A percentile compares a stretch with the other conserved stretches of the same genome.
Conservation (phyloP, 1,139 yeast species). For the Eremothecium sinecaudum region DNA sequence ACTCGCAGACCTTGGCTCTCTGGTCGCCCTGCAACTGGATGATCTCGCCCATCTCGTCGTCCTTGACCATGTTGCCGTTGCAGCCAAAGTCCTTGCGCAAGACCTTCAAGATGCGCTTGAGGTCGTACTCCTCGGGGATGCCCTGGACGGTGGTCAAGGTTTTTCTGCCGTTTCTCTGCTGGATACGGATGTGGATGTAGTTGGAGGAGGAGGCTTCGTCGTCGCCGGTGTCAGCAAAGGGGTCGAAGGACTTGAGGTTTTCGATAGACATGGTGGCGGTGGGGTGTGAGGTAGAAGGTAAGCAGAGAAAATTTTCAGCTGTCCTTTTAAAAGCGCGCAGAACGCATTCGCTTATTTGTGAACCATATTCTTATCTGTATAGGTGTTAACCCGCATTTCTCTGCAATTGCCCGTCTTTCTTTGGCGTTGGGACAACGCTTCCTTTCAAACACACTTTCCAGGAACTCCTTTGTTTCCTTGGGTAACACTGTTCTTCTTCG, state of each 20-base stretch:
- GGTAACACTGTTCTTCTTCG: conserved; percentile 10
- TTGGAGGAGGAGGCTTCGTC: conserved; percentile 94
- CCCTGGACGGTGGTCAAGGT: conserved; percentile 98
- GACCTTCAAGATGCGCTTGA: conserved; percentile 86
- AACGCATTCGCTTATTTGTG: conserved; percentile 7
- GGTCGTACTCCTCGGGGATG: conserved; percentile 87
- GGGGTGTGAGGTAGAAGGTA: conserved; percentile 6
- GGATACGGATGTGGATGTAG: conserved; percentile 97
- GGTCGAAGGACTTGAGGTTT: conserved; percentile 96
- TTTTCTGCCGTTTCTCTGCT: conserved; percentile 99
- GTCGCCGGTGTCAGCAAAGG: conserved; percentile 99
- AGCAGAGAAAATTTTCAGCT: conserved; percentile 6
- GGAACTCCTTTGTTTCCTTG: conserved; percentile 11
- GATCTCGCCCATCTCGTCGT: conserved; percentile 92
- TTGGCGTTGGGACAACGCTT: conserved; percentile 13
- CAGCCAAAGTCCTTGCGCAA: conserved; percentile 97
- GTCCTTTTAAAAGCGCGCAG: conserved; percentile 6
- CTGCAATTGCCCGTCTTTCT: conserved; percentile 13
- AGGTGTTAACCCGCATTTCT: conserved; percentile 13
- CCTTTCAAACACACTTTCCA: conserved; percentile 12
- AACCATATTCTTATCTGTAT: conserved; percentile 15
- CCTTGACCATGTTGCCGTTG: conserved; percentile 96
- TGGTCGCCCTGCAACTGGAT: conserved; percentile 98
- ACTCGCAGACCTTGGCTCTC: conserved; percentile 92
- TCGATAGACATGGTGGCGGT: conserved; percentile 55